Percentiles rank a stretch among this genome's conserved stretches.
phyloP scores from a whole-genome alignment of 345 rosid genomes.

The Ceriops tagal region DNA sequence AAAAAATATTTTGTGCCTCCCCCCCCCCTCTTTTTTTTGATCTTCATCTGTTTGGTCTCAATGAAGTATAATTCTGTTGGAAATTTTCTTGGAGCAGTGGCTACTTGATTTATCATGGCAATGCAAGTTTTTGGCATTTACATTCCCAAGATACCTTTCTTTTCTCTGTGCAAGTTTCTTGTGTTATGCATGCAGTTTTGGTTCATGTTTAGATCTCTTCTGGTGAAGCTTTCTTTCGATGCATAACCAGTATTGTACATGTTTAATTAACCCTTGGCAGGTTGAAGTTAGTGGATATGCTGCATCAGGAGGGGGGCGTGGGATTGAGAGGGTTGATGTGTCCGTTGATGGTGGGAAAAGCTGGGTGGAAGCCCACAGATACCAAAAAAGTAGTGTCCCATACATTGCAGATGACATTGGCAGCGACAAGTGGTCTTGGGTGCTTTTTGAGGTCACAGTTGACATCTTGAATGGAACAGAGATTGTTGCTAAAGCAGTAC shows the following conservation, averaged over 20 bases:
- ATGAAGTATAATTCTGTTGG: not conserved
- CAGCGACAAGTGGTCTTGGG: conserved; percentile 98
- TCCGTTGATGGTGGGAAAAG: conserved; percentile 87
- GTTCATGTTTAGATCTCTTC: conserved; percentile 3
- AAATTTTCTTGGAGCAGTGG: not conserved
- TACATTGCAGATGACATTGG: conserved; percentile 56
- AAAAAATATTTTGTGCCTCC: not conserved
- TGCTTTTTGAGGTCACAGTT: conserved; percentile 68
- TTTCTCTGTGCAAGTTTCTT: too few relatives aligned
- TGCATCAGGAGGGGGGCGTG: conserved; percentile 95
- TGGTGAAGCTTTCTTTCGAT: not conserved
- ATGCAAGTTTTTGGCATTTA: not conserved
- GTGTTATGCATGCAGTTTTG: not conserved
- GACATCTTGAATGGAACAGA: conserved; percentile 49
- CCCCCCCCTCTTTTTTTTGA: not conserved
- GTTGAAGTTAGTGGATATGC: conserved; percentile 80
- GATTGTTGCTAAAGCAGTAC: conserved; percentile 90
- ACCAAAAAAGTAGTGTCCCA: conserved; percentile 52
- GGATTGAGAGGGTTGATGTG: conserved; percentile 90
- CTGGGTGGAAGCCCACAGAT: conserved; percentile 84
- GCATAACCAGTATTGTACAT: not conserved
- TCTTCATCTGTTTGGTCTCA: not conserved
- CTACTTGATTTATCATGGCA: not conserved
- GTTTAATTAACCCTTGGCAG: conserved; percentile 30
- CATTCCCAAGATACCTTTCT: too few relatives aligned